A percentile compares a stretch with the other conserved stretches of the same genome.
These are phyloP conservation scores for Backusella psychrophila DNA, from an alignment of 192 early-diverging fungal species.

Conservation along the genomic window DNA sequence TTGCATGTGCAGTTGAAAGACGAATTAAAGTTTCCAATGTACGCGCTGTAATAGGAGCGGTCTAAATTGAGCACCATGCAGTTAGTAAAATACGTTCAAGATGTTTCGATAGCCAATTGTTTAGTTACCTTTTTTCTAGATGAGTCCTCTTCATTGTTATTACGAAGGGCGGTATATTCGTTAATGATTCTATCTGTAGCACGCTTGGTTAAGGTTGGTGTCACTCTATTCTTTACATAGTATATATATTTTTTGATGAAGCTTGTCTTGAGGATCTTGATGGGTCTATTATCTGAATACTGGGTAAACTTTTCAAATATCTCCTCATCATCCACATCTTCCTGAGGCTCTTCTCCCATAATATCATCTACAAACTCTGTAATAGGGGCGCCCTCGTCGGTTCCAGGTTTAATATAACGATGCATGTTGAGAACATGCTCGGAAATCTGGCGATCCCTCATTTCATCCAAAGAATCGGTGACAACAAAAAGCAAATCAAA, in stretches of 20 bases:
- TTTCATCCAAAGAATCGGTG: slow-evolving; percentile 86
- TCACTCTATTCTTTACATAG: slow-evolving; percentile 86
- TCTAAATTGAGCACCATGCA: slow-evolving; percentile 43
- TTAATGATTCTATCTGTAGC: slow-evolving; percentile 84
- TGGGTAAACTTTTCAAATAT: slow-evolving; percentile 91
- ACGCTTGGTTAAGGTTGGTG: slow-evolving; percentile 76
- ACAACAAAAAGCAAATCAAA: slow-evolving; percentile 98
- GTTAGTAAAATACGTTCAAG: not conserved
- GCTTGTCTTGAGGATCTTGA: slow-evolving; percentile 72
- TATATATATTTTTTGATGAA: slow-evolving; percentile 96
- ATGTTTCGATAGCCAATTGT: not conserved
- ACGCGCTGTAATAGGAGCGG: slow-evolving; percentile 96
- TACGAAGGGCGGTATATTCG: slow-evolving; percentile 82
- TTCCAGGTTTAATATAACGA: slow-evolving; percentile 81
- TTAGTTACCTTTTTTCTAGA: slow-evolving; percentile 59
- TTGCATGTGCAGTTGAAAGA: slow-evolving; percentile 95
- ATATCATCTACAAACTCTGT: slow-evolving; percentile 40
- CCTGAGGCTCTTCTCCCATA: slow-evolving; percentile 47
- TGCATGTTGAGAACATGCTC: slow-evolving; percentile 95
- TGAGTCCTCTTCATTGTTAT: slow-evolving; percentile 66
- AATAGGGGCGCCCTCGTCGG: slow-evolving; percentile 71
- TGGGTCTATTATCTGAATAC: slow-evolving; percentile 34
- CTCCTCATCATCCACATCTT: slow-evolving; percentile 44
- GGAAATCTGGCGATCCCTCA: slow-evolving; percentile 82
- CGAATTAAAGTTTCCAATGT: slow-evolving; percentile 98